A percentile compares a stretch with the other conserved stretches of the same genome.
Conservation (phyloP, 176 grass and related monocot genomes). For the Bothriochloa decipiens region DNA sequence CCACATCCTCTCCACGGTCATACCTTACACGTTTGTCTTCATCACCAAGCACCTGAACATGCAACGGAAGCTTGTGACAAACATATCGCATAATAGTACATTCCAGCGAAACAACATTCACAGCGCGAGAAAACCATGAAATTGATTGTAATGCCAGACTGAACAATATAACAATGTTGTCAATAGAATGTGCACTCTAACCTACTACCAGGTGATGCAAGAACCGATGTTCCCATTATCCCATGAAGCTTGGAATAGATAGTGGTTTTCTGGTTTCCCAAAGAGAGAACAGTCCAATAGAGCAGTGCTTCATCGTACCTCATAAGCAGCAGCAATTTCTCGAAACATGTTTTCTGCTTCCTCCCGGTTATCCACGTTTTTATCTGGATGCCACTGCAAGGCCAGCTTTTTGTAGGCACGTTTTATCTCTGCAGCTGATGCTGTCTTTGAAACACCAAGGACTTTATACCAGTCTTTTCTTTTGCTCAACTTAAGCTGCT, state of each 20-base stretch:
- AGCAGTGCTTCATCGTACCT: constrained; percentile 55
- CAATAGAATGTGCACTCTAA: not conserved
- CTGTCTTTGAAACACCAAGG: constrained; percentile 81
- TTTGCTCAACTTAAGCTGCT: constrained; percentile 90
- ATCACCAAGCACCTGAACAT: constrained; percentile 81
- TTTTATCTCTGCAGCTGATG: constrained; percentile 84
- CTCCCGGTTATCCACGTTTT: constrained; percentile 93
- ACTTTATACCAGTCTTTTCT: constrained; percentile 98
- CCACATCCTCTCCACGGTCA: constrained; percentile 87
- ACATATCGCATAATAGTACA: not conserved
- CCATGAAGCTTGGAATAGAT: not conserved
- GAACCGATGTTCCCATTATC: not conserved
- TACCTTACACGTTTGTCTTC: constrained; percentile 94
- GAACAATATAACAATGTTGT: not conserved
- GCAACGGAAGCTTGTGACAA: not conserved
- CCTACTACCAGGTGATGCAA: not conserved
- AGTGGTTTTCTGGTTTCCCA: not conserved
- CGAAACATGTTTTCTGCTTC: constrained; percentile 91
- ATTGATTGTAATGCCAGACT: not conserved
- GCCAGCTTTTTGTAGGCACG: constrained; percentile 96
- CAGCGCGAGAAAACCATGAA: not conserved
- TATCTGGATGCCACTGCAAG: constrained; percentile 98
- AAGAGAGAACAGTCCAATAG: not conserved
- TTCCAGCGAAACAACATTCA: not conserved
- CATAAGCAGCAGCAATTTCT: constrained; percentile 94